Evolutionary conservation across 148 eudicot species (phyloP).

Genomic region (Chenopodium suecicum): DNA sequence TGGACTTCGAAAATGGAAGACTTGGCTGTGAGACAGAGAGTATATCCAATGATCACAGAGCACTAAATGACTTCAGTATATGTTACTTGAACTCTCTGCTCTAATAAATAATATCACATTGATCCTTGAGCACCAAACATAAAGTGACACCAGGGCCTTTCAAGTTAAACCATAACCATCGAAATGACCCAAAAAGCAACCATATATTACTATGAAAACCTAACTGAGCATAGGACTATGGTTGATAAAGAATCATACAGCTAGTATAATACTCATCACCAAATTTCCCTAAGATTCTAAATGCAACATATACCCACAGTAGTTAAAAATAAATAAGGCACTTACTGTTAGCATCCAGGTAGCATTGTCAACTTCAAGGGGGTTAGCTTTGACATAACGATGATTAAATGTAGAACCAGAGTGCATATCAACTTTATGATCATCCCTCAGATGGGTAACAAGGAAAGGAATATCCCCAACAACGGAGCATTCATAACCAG

Average conservation of each 20-base stretch:
- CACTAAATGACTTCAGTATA: not conserved
- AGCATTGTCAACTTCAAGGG: constrained; percentile 41
- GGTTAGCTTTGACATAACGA: constrained; percentile 44
- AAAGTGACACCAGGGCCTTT: not conserved
- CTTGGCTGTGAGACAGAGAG: not conserved
- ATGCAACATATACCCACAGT: not conserved
- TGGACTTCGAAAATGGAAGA: not conserved
- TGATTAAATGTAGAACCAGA: constrained; percentile 43
- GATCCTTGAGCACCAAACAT: not conserved
- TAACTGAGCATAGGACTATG: not conserved
- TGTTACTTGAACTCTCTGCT: not conserved
- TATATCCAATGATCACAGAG: not conserved
- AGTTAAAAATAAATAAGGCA: not conserved
- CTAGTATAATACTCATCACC: not conserved
- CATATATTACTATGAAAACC: not conserved
- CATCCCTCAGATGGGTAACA: constrained; percentile 37
- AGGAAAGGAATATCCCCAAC: constrained; percentile 40
- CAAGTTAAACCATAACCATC: not conserved
- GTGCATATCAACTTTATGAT: constrained; percentile 45
- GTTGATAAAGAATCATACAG: not conserved
- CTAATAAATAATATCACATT: not conserved
- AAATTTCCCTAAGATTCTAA: not conserved
- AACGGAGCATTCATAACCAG: constrained; percentile 43
- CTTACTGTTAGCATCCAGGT: constrained; percentile 46
- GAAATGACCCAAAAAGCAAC: not conserved